Percentiles rank a stretch among this genome's conserved stretches.
These are phyloP conservation scores for Penicillium dipodomyicola DNA, from an alignment of 495 filamentous ascomycete species.

Conservation along the genomic window DNA sequence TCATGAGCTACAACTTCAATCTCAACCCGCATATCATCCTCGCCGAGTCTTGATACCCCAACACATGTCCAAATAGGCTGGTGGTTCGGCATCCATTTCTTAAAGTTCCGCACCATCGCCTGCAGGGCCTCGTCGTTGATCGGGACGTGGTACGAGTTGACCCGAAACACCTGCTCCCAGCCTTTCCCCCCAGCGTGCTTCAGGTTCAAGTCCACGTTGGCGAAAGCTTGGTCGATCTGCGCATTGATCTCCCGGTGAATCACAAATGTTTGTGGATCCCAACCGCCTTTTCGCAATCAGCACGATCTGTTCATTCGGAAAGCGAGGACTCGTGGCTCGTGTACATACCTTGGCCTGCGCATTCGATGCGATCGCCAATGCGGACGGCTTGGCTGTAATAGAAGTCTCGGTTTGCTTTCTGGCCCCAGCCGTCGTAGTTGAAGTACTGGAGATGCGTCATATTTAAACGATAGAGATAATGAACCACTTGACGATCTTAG, in stretches of 20 bases:
- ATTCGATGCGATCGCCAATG: constrained; percentile 52
- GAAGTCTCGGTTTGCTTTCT: constrained; percentile 33
- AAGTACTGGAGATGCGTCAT: constrained; percentile 48
- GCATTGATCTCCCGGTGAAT: constrained; percentile 40
- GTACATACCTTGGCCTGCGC: constrained; percentile 51
- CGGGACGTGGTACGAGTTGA: constrained; percentile 47
- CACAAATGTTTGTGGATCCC: constrained; percentile 42
- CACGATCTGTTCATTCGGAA: background rate
- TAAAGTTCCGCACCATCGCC: constrained; percentile 46
- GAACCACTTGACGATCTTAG: background rate
- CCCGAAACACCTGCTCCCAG: constrained; percentile 55
- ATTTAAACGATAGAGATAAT: constrained; percentile 6
- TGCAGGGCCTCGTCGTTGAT: constrained; percentile 41
- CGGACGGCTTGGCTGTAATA: constrained; percentile 55
- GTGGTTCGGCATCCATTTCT: constrained; percentile 50
- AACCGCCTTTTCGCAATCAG: constrained; percentile 42
- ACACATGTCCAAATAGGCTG: constrained; percentile 51
- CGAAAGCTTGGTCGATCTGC: constrained; percentile 55
- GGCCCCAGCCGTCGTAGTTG: constrained; percentile 43
- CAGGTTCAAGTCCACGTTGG: constrained; percentile 49
- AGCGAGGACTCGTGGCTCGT: background rate
- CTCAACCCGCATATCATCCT: constrained; percentile 53
- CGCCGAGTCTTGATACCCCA: constrained; percentile 42
- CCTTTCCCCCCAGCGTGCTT: constrained; percentile 53
- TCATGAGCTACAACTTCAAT: constrained; percentile 54